Conservation (phyloP, 2,329 filamentous ascomycete species). For the Penicillium sp. region DNA sequence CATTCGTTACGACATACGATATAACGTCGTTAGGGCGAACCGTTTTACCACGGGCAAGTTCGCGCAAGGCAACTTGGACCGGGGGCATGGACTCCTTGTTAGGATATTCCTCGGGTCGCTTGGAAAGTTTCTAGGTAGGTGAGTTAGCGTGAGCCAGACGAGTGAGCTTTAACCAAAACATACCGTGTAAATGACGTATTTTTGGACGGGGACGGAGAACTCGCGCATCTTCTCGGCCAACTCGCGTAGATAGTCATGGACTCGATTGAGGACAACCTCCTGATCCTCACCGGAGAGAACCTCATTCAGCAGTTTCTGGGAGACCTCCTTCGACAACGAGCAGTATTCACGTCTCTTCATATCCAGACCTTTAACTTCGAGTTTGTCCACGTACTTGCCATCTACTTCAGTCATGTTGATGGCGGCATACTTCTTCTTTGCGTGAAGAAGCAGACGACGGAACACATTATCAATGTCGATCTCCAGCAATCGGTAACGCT, state of each 20-base stretch:
- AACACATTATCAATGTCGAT: constrained; percentile 99
- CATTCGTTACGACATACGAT: constrained; percentile 78
- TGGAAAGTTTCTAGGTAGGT: constrained; percentile 77
- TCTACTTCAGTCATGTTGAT: constrained; percentile 85
- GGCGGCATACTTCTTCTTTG: constrained; percentile 98
- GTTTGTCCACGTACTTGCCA: constrained; percentile 83
- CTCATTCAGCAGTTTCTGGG: constrained; percentile 76
- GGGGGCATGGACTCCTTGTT: constrained; percentile 94
- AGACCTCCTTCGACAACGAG: constrained; percentile 87
- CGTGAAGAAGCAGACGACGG: constrained; percentile 80
- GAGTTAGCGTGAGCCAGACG: constrained; percentile 12
- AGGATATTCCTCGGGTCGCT: constrained; percentile 84
- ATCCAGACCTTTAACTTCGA: constrained; percentile 96
- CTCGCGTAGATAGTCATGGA: constrained; percentile 85
- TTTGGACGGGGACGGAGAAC: constrained; percentile 62
- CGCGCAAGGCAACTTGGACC: constrained; percentile 85
- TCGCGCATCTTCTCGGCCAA: constrained; percentile 77
- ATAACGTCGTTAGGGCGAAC: constrained; percentile 93
- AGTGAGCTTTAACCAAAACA: constrained; percentile 14
- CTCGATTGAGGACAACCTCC: constrained; percentile 75
- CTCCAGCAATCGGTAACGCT: constrained; percentile 81
- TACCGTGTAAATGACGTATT: constrained; percentile 91
- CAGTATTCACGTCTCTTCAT: constrained; percentile 98
- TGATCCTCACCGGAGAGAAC: constrained; percentile 89
- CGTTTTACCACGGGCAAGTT: constrained; percentile 77